A percentile compares a stretch with the other conserved stretches of the same genome.
Conservation (phyloP, 1,139 yeast species). For the Sugiyamaella paludigena region DNA sequence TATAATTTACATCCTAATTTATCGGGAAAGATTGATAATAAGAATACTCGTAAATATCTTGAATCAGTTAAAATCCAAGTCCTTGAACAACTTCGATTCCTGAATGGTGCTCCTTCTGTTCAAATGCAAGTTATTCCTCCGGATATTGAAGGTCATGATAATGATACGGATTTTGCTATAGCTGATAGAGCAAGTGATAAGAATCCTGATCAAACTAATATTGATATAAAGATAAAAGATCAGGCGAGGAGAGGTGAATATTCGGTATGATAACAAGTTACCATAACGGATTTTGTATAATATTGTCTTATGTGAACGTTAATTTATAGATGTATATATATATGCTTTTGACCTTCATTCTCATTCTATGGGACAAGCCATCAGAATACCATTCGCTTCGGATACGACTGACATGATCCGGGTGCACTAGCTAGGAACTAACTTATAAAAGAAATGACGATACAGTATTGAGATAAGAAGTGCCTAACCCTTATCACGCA, state of each 20-base stretch:
- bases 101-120: slow-evolving; percentile 93
- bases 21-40: slow-evolving; percentile 85
- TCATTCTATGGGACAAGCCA: too few relatives aligned
- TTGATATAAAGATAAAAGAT: slow-evolving; percentile 14
- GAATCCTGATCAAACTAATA: slow-evolving; percentile 17
- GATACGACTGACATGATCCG: too few relatives aligned
- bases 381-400: too few relatives aligned
- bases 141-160: slow-evolving; percentile 64
- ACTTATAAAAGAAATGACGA: too few relatives aligned
- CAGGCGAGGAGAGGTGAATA: slow-evolving; percentile 10
- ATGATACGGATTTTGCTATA: slow-evolving; percentile 55
- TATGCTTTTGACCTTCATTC: too few relatives aligned
- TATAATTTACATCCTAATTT: slow-evolving; percentile 84
- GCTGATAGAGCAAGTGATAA: slow-evolving; percentile 26
- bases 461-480: too few relatives aligned
- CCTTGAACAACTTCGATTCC: slow-evolving; percentile 74
- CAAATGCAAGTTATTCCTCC: slow-evolving; percentile 91
- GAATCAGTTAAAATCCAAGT: slow-evolving; percentile 76
- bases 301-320: too few relatives aligned
- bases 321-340: too few relatives aligned
- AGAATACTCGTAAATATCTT: slow-evolving; percentile 77
- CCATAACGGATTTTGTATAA: background rate
- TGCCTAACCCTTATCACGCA: too few relatives aligned
- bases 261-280: background rate
- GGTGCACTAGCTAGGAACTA: too few relatives aligned